Percentiles rank a stretch among this genome's conserved stretches.
Conservation (phyloP, 805 yeast species). For the Blastobotrys robertii region DNA sequence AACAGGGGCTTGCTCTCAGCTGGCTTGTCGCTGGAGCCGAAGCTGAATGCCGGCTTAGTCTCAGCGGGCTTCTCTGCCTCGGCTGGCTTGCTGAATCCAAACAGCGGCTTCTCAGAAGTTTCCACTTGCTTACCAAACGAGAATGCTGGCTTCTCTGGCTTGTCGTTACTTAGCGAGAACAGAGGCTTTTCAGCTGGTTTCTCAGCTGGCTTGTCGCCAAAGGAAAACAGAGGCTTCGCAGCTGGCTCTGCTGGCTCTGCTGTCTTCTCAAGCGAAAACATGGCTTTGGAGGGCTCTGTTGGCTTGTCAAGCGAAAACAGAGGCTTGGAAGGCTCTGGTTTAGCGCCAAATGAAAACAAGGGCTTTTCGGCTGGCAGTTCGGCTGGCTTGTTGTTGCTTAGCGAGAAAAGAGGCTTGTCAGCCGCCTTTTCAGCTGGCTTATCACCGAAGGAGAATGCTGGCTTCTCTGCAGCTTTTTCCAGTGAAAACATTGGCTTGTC, state of each 20-base stretch:
- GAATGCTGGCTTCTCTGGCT: constrained; percentile 6
- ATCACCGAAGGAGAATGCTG: constrained; percentile 4
- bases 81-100: constrained; percentile 5
- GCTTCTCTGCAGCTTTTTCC: background rate
- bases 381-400: constrained; percentile 6
- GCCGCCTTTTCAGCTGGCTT: constrained; percentile 1
- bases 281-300: background rate
- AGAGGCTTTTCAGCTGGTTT: constrained; percentile 4
- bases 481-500: background rate
- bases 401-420: constrained; percentile 7
- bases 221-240: background rate
- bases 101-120: constrained; percentile 3
- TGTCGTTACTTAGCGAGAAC: background rate
- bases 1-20: constrained; percentile 3
- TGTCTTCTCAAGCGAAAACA: background rate
- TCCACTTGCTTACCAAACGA: constrained; percentile 8
- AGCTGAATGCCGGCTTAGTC: constrained; percentile 10
- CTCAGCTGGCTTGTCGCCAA: constrained; percentile 2
- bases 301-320: constrained; percentile 7
- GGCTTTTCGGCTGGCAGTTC: constrained; percentile 6
- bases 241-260: background rate
- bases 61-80: background rate
- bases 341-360: constrained; percentile 3
- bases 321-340: constrained; percentile 6
- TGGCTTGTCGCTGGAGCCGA: constrained; percentile 4